Percentiles rank a stretch among this genome's conserved stretches.
These are phyloP conservation scores for Chytriomyces hyalinus DNA, from an alignment of 192 early-diverging fungal genomes.

Conservation along the genomic window DNA sequence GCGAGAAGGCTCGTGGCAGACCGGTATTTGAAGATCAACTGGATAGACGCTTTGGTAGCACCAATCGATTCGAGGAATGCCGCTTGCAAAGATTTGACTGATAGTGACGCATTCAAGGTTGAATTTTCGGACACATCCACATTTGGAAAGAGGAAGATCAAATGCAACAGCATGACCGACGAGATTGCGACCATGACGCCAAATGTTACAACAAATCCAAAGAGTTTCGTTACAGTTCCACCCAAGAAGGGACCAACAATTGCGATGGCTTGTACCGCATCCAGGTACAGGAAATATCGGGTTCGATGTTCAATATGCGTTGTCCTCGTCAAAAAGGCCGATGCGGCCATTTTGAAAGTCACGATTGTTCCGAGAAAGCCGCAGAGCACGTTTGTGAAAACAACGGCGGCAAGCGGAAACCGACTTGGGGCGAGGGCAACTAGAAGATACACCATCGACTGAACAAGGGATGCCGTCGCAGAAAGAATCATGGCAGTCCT, in stretches of 20 bases:
- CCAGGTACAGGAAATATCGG: conserved; percentile 12
- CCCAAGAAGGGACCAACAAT: conserved; percentile 13
- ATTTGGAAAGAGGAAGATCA: conserved; percentile 15
- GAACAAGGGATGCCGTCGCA: neutral
- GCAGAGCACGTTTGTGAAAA: neutral
- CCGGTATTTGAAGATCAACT: neutral
- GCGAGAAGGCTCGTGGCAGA: neutral
- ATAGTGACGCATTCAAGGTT: neutral
- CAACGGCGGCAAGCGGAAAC: neutral
- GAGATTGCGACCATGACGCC: neutral
- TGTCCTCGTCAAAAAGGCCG: conserved; percentile 7
- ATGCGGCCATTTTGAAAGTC: conserved; percentile 2
- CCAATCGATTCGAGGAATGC: conserved; percentile 5
- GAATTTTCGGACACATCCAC: neutral
- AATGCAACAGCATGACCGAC: conserved; percentile 4
- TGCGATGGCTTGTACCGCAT: conserved; percentile 10
- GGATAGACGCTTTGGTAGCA: neutral
- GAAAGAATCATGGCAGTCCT: conserved; percentile 3
- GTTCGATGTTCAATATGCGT: neutral
- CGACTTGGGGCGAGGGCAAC: neutral
- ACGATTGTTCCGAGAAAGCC: neutral
- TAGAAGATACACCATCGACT: neutral
- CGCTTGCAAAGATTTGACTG: neutral
- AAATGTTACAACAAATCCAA: conserved; percentile 1
- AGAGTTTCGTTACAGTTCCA: neutral